Base-by-base conservation (phyloP, 1,139 yeast species). In the Hyphopichia burtonii region DNA sequence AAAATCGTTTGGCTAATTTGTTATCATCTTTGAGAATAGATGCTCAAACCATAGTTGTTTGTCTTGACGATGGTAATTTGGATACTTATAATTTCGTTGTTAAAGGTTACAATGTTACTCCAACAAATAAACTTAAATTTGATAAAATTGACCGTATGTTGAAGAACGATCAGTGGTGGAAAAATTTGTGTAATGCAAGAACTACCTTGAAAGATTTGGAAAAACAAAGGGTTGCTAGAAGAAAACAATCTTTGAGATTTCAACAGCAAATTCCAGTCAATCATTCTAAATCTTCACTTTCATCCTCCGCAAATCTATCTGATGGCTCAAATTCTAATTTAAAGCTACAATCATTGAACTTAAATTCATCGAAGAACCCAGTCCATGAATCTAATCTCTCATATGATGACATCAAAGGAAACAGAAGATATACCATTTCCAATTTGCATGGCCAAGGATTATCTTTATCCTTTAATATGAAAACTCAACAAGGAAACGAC, bases 11-110 rank as follows among this genome's bases (percentile, higher is more conserved):
- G 34, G 54, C 58, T 4, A 78, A 80, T 31, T 65, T 93, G 34
- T 66, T 93, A 36, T 82, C 80, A n/a, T 83, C 82, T 20, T 71
- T 93, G 42, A 75, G 99, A 54, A 91, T 93, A 44, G 85, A 83
- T 33, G 96, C 97, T 0, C 82, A 80, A 46, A 72, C 89, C 15
- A 64, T 85, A 36, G 90, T 90, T 1, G 69, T 85, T 4, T 82
- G 94, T 47, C 70, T 93, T 35, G 78, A 74, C 46, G 71, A 72
- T 37, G 87, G 84, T 3, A 64, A 71, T 1, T 80, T 86, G 45
- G 67, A 75, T 32, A 74, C 82, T 1, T 93, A 93, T 58, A 84
- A 89, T 48, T 83, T 85, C 36, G 78, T 93, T 50, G 81, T 89
- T 4, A 83, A 82, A 49, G 97, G 96, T 0, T 74, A 55, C 42